Evolutionary conservation across 139 green algal species (phyloP).

Genomic region (Volvox reticuliferus): DNA sequence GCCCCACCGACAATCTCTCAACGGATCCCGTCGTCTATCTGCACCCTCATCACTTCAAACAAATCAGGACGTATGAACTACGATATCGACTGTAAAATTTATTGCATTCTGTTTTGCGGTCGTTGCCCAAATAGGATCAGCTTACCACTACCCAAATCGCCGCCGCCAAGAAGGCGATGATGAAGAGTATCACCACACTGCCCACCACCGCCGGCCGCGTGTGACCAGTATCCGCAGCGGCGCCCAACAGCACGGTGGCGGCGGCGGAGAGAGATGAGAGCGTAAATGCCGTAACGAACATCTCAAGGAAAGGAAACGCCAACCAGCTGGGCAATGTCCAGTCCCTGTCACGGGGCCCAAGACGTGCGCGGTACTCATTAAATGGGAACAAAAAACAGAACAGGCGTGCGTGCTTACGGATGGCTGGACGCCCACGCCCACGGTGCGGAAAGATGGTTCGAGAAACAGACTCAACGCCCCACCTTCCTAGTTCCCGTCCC

Average conservation of each 20-base stretch:
- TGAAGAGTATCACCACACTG: neutral
- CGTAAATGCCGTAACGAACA: conserved; percentile 9
- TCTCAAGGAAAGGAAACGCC: conserved; percentile 38
- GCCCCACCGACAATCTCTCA: too few species aligned
- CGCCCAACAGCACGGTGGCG: conserved; percentile 2
- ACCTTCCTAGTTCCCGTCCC: too few species aligned
- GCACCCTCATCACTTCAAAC: too few species aligned
- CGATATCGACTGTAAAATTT: too few species aligned
- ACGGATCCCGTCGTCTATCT: too few species aligned
- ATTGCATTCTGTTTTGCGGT: too few species aligned
- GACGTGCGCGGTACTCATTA: neutral
- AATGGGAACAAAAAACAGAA: neutral
- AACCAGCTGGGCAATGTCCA: conserved; percentile 6
- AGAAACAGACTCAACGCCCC: too few species aligned
- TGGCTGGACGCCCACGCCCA: too few species aligned
- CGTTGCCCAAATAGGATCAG: too few species aligned
- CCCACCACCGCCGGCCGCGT: conserved; percentile 6
- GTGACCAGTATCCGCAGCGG: neutral
- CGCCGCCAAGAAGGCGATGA: neutral
- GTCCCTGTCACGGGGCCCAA: neutral
- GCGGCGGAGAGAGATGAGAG: neutral
- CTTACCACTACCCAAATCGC: conserved; percentile 18
- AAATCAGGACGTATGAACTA: too few species aligned
- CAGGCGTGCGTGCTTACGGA: neutral
- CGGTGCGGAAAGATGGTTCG: too few species aligned